Evolutionary conservation across 2,329 filamentous ascomycete species (phyloP).

Genomic region (Neurospora sp.): DNA sequence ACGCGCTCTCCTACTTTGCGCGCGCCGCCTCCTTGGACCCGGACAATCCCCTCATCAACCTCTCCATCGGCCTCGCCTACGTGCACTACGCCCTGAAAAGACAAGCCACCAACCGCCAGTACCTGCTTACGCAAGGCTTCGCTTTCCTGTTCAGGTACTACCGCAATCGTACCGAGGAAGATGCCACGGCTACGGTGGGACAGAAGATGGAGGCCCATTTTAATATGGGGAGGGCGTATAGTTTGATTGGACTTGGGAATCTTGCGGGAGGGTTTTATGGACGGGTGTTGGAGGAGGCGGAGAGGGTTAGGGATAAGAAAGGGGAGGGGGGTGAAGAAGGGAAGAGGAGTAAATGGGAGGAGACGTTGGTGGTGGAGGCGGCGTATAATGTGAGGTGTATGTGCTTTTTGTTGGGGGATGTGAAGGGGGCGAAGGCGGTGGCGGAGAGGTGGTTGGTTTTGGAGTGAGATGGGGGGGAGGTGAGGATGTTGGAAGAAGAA

Average conservation of each 20-base stretch:
- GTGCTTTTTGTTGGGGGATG: conserved; percentile 55
- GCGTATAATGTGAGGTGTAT: conserved; percentile 66
- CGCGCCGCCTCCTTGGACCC: conserved; percentile 67
- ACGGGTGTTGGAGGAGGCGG: conserved; percentile 32
- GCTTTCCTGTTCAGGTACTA: conserved; percentile 72
- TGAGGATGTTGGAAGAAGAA: too few species aligned
- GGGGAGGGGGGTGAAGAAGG: conserved; percentile 18
- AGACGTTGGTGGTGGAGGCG: conserved; percentile 59
- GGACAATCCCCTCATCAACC: conserved; percentile 65
- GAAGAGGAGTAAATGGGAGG: conserved; percentile 18
- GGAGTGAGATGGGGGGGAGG: conserved; percentile 5
- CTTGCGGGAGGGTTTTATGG: conserved; percentile 65
- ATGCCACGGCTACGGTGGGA: conserved; percentile 19
- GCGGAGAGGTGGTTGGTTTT: conserved; percentile 48
- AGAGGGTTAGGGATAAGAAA: conserved; percentile 19
- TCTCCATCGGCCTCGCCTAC: conserved; percentile 76
- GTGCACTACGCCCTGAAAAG: conserved; percentile 84
- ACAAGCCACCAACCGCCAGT: conserved; percentile 83
- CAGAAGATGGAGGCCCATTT: conserved; percentile 68
- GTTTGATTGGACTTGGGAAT: conserved; percentile 62
- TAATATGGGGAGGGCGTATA: conserved; percentile 69
- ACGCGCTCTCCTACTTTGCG: conserved; percentile 82
- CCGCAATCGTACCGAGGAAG: conserved; percentile 37
- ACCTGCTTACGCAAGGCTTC: conserved; percentile 75
- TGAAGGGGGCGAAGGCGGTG: conserved; percentile 47